Evolutionary conservation across 2,329 filamentous ascomycete genomes (phyloP).

Genomic region (Ceratocystis diversiconidia): DNA sequence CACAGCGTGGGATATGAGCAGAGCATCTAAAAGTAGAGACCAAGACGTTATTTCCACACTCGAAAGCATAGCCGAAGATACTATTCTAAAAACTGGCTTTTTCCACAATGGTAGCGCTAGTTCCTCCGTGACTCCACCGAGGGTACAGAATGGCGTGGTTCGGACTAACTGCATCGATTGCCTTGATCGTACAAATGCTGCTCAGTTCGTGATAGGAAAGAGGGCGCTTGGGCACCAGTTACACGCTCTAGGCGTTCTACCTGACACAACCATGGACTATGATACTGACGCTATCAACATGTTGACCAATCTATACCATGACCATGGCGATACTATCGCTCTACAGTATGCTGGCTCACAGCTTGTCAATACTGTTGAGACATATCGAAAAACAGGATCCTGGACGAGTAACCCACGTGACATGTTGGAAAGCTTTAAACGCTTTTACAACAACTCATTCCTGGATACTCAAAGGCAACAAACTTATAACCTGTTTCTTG

Average conservation of each 20-base stretch:
- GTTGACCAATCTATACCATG: constrained; percentile 97
- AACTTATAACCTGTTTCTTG: constrained; percentile 92
- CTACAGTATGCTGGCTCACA: constrained; percentile 96
- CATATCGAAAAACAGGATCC: constrained; percentile 96
- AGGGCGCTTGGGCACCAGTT: constrained; percentile 82
- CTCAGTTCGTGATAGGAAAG: constrained; percentile 96
- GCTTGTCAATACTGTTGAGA: constrained; percentile 97
- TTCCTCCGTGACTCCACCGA: constrained; percentile 36
- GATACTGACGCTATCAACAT: constrained; percentile 93
- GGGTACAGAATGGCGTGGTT: constrained; percentile 79
- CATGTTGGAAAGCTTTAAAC: constrained; percentile 98
- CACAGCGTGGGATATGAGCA: constrained; percentile 95
- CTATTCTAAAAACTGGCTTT: constrained; percentile 75
- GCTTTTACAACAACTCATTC: constrained; percentile 98
- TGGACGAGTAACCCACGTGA: constrained; percentile 96
- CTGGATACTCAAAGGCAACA: constrained; percentile 95
- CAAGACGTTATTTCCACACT: constrained; percentile 90
- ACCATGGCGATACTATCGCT: constrained; percentile 93
- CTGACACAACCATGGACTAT: constrained; percentile 66
- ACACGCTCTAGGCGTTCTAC: constrained; percentile 77
- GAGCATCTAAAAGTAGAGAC: constrained; percentile 79
- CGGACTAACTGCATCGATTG: constrained; percentile 98
- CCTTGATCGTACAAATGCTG: constrained; percentile 89
- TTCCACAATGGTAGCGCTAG: constrained; percentile 81
- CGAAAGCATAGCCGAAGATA: constrained; percentile 76